phyloP scores from a whole-genome alignment of 1,139 yeast species.

The Pichia sp. region DNA sequence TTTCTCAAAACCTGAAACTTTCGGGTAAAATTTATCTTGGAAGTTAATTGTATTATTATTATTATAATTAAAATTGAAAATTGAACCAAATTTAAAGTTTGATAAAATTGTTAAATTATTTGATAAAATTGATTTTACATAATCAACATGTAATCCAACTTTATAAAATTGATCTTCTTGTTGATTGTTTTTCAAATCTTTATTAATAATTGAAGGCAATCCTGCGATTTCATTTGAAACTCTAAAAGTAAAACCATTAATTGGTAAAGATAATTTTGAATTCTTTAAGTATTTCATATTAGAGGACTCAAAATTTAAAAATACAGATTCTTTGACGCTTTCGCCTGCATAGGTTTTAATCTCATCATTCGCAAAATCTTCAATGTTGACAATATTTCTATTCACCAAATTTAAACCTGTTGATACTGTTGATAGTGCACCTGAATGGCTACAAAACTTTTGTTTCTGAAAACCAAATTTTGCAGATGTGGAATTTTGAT shows the following conservation, averaged over 20 bases:
- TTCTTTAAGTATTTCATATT: constrained; percentile 30
- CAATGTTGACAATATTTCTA: constrained; percentile 38
- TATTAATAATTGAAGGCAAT: constrained; percentile 15
- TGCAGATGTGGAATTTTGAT: constrained; percentile 31
- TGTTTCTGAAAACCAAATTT: constrained; percentile 37
- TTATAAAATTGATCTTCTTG: constrained; percentile 31
- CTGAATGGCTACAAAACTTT: constrained; percentile 10
- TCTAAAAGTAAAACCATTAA: constrained; percentile 21
- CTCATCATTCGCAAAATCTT: constrained; percentile 36
- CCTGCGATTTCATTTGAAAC: constrained; percentile 27
- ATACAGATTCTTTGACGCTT: constrained; percentile 25
- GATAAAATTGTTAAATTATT: constrained; percentile 37
- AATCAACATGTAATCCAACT: constrained; percentile 17
- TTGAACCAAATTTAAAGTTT: constrained; percentile 35
- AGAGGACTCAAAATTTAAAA: constrained; percentile 19
- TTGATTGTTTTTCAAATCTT: constrained; percentile 4
- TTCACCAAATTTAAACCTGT: constrained; percentile 40
- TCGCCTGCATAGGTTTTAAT: constrained; percentile 31
- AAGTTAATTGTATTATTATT: constrained; percentile 28
- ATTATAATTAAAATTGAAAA: constrained; percentile 19
- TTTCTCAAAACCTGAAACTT: constrained; percentile 16
- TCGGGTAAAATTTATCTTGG: constrained; percentile 45
- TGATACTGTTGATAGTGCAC: constrained; percentile 12
- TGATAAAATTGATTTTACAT: constrained; percentile 31
- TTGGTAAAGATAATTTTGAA: constrained; percentile 24